phyloP scores from a whole-genome alignment of 371 early-diverging fungal genomes.

The Capniomyces stellatus region DNA sequence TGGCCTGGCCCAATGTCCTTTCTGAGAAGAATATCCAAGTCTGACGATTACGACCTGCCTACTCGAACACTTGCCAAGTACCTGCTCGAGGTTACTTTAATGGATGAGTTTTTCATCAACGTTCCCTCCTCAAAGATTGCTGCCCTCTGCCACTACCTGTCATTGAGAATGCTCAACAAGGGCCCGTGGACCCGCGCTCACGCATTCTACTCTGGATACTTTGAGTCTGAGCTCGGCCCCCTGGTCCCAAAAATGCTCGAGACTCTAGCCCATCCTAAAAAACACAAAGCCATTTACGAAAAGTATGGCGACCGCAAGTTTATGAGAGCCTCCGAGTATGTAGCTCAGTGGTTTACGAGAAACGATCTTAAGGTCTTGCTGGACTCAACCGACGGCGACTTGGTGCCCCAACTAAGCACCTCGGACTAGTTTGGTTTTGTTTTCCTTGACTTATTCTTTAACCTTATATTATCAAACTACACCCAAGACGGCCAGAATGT shows the following conservation, averaged over 20 bases:
- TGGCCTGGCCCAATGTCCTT: constrained; percentile 82
- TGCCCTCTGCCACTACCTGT: constrained; percentile 65
- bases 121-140: constrained; percentile 63
- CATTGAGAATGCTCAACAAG: constrained; percentile 60
- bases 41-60: constrained; percentile 67
- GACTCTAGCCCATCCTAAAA: constrained; percentile 32
- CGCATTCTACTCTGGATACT: constrained; percentile 25
- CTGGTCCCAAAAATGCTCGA: constrained; percentile 39
- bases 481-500: too few species aligned
- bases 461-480: too few species aligned
- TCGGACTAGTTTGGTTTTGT: too few species aligned
- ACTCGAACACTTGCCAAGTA: constrained; percentile 88
- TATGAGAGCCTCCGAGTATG: constrained; percentile 60
- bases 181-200: constrained; percentile 43
- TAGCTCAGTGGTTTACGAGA: constrained; percentile 12
- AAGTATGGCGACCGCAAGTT: constrained; percentile 62
- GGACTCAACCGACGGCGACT: constrained; percentile 7
- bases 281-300: constrained; percentile 46
- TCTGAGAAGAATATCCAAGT: constrained; percentile 72
- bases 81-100: constrained; percentile 81
- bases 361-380: constrained; percentile 6
- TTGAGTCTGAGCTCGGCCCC: constrained; percentile 32
- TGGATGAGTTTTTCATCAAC: constrained; percentile 68
- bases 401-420: too few species aligned
- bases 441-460: too few species aligned